Conservation (phyloP, 2,329 filamentous ascomycete species). For the Tolypocladium pustulatum region DNA sequence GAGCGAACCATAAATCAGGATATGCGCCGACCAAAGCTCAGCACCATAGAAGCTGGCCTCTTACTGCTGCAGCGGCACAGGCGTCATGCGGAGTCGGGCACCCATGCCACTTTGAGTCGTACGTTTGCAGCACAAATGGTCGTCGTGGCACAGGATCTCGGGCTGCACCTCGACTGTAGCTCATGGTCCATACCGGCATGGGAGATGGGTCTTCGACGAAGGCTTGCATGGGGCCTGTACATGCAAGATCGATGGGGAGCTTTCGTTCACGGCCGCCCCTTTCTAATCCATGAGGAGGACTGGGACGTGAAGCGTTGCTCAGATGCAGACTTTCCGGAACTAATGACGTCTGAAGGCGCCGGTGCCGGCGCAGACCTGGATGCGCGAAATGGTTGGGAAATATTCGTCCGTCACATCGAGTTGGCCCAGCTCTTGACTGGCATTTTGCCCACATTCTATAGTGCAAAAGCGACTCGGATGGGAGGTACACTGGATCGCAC, state of each 20-base stretch:
- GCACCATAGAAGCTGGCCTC: constrained; percentile 43
- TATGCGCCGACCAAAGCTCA: constrained; percentile 42
- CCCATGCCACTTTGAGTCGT: constrained; percentile 23
- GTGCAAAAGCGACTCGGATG: constrained; percentile 17
- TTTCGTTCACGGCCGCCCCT: constrained; percentile 45
- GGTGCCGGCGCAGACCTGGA: constrained; percentile 28
- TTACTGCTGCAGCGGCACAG: constrained; percentile 39
- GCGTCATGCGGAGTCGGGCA: constrained; percentile 21
- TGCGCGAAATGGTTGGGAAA: constrained; percentile 31
- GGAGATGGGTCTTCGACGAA: constrained; percentile 50
- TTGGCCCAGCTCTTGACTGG: constrained; percentile 40
- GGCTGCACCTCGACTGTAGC: constrained; percentile 50
- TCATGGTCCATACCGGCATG: constrained; percentile 52
- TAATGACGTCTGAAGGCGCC: constrained; percentile 21
- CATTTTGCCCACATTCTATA: constrained; percentile 38
- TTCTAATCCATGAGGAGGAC: constrained; percentile 39
- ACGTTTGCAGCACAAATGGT: constrained; percentile 42
- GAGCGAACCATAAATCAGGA: constrained; percentile 34
- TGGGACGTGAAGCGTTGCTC: constrained; percentile 38
- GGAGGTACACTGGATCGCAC: constrained; percentile 20
- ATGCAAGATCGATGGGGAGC: constrained; percentile 56
- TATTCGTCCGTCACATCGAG: constrained; percentile 40
- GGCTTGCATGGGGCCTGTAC: constrained; percentile 53
- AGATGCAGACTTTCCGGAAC: constrained; percentile 27
- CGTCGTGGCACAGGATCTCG: constrained; percentile 47